These are phyloP conservation scores for Penicillium sp. DNA, from an alignment of 2,329 filamentous ascomycete genomes.

Conservation along the genomic window DNA sequence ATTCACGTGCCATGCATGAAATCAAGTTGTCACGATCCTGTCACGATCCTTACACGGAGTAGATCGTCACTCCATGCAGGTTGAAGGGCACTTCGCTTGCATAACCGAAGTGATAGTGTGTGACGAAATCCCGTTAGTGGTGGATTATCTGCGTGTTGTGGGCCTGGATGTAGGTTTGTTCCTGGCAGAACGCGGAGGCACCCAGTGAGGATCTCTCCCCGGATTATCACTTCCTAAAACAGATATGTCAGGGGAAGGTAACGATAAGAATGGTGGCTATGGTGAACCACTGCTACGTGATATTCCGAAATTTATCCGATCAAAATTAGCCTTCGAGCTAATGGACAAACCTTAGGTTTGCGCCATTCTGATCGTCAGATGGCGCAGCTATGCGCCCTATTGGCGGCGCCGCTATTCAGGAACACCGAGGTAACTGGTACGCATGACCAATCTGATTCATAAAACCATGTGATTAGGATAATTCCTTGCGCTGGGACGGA, in stretches of 20 bases:
- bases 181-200: background rate
- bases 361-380: background rate
- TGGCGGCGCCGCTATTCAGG: background rate
- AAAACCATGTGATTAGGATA: background rate
- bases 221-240: slow-evolving; percentile 17
- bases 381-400: background rate
- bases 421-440: background rate
- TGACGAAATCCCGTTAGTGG: background rate
- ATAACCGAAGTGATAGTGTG: slow-evolving; percentile 11
- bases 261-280: background rate
- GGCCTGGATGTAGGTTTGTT: background rate
- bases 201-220: slow-evolving; percentile 7
- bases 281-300: background rate
- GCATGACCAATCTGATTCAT: background rate
- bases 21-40: slow-evolving; percentile 4
- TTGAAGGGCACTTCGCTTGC: slow-evolving; percentile 10
- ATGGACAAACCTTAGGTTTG: background rate
- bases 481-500: background rate
- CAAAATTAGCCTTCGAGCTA: background rate
- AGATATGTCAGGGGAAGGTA: slow-evolving; percentile 14
- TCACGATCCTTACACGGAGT: slow-evolving; percentile 5
- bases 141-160: background rate
- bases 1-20: slow-evolving; percentile 12
- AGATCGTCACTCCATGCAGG: slow-evolving; percentile 9
- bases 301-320: slow-evolving; percentile 10